Evolutionary conservation across 495 filamentous ascomycete genomes (phyloP).

Genomic region (Parathielavia hyrcaniae): DNA sequence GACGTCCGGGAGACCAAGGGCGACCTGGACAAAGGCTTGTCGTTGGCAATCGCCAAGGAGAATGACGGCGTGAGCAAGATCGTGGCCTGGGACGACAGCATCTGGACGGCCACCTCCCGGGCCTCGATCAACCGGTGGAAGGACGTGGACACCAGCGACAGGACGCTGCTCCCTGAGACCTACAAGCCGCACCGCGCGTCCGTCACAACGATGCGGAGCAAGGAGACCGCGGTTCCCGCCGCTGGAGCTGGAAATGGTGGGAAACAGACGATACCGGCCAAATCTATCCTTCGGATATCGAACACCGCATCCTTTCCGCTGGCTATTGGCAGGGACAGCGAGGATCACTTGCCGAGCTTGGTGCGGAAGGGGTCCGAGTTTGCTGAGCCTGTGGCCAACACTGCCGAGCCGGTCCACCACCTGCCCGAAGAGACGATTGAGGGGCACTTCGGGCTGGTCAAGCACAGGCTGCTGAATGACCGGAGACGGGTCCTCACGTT

Average conservation of each 20-base stretch:
- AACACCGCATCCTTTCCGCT: slow-evolving; percentile 72
- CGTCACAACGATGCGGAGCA: slow-evolving; percentile 37
- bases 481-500: slow-evolving; percentile 79
- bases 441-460: slow-evolving; percentile 91
- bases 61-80: slow-evolving; percentile 84
- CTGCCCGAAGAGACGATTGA: slow-evolving; percentile 81
- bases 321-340: slow-evolving; percentile 31
- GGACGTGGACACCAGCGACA: slow-evolving; percentile 68
- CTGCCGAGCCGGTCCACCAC: slow-evolving; percentile 62
- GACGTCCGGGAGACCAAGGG: slow-evolving; percentile 65
- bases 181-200: slow-evolving; percentile 52
- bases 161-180: slow-evolving; percentile 47
- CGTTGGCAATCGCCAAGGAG: slow-evolving; percentile 81
- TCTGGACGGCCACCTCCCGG: slow-evolving; percentile 91
- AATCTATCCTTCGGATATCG: slow-evolving; percentile 70
- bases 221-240: slow-evolving; percentile 19
- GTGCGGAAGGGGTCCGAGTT: slow-evolving; percentile 57
- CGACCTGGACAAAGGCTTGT: slow-evolving; percentile 84
- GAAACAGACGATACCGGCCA: slow-evolving; percentile 65
- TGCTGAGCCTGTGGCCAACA: slow-evolving; percentile 51
- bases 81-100: slow-evolving; percentile 67
- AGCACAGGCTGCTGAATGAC: slow-evolving; percentile 88
- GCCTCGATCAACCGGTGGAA: slow-evolving; percentile 94
- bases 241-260: slow-evolving; percentile 31
- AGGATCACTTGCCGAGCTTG: slow-evolving; percentile 41